These are phyloP conservation scores for Colletotrichum shisoi DNA, from an alignment of 2,329 filamentous ascomycete species.

Conservation along the genomic window DNA sequence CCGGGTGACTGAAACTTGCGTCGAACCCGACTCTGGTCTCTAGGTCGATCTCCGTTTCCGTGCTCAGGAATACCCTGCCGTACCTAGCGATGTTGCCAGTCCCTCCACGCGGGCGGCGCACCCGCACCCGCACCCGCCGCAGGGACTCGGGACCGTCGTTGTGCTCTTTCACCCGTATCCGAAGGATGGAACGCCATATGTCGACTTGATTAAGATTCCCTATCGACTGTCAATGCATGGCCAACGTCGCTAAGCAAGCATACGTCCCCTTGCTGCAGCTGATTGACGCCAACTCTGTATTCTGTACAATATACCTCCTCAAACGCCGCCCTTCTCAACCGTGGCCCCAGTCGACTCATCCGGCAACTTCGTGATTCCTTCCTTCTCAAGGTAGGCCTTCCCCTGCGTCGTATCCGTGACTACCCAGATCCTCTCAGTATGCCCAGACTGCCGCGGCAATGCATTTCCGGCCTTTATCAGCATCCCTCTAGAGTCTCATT, in stretches of 20 bases:
- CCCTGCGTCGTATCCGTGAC: too few relatives aligned
- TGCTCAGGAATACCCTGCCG: too few relatives aligned
- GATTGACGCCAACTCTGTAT: constrained; percentile 22
- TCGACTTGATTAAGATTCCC: constrained; percentile 7
- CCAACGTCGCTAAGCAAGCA: constrained; percentile 17
- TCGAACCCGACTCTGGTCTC: too few relatives aligned
- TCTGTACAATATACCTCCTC: constrained; percentile 6
- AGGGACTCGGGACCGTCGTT: too few relatives aligned
- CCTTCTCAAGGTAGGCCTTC: neutral
- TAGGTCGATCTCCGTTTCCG: too few relatives aligned
- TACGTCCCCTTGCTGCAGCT: constrained; percentile 31
- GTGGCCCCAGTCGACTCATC: neutral
- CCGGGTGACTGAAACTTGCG: too few relatives aligned
- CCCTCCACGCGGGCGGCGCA: too few relatives aligned
- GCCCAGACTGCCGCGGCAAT: neutral
- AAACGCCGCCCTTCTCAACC: constrained; percentile 12
- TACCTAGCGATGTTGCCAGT: too few relatives aligned
- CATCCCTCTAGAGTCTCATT: neutral
- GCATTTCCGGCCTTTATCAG: neutral
- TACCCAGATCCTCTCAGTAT: neutral
- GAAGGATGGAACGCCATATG: neutral
- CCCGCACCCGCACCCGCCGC: too few relatives aligned
- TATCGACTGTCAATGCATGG: constrained; percentile 17
- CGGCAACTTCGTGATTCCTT: neutral
- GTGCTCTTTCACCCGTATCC: neutral